Evolutionary conservation across 2,329 filamentous ascomycete genomes (phyloP).

Genomic region (Hypomyces perniciosus): DNA sequence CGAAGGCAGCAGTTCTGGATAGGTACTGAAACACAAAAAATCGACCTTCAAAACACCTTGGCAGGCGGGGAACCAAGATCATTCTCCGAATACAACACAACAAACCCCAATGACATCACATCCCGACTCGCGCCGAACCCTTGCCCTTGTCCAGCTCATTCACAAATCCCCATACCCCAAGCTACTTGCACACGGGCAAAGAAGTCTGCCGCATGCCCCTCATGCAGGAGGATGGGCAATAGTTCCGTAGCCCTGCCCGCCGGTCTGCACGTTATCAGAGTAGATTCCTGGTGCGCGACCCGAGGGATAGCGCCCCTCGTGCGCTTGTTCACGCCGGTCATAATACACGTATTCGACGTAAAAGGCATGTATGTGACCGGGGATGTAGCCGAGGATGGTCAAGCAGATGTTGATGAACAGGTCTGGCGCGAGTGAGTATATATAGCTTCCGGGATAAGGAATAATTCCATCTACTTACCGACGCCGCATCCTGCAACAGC

Average conservation of each 20-base stretch:
- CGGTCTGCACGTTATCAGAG: constrained; percentile 65
- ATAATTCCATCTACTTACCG: constrained; percentile 28
- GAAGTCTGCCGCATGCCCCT: neutral
- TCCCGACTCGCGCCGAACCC: too few relatives aligned
- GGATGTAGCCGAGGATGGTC: constrained; percentile 65
- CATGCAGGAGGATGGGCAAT: constrained; percentile 30
- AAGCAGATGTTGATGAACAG: constrained; percentile 62
- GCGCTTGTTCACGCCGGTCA: constrained; percentile 59
- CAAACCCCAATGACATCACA: too few relatives aligned
- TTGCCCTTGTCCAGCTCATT: too few relatives aligned
- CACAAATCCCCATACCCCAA: too few relatives aligned
- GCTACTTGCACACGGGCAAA: too few relatives aligned
- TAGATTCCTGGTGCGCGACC: constrained; percentile 62
- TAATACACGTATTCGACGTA: constrained; percentile 82
- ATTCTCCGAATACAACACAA: too few relatives aligned
- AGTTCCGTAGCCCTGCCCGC: constrained; percentile 59
- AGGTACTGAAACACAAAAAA: too few relatives aligned
- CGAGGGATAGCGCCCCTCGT: constrained; percentile 48
- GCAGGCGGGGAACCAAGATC: too few relatives aligned
- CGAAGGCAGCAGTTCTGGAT: too few relatives aligned
- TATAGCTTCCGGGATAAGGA: neutral
- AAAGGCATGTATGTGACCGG: constrained; percentile 74
- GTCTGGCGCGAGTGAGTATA: constrained; percentile 34
- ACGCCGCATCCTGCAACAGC: constrained; percentile 59
- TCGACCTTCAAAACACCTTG: too few relatives aligned